Evolutionary conservation across 164 flowering plant genomes (phyloP).

Genomic region (Euptelea pleiosperma): DNA sequence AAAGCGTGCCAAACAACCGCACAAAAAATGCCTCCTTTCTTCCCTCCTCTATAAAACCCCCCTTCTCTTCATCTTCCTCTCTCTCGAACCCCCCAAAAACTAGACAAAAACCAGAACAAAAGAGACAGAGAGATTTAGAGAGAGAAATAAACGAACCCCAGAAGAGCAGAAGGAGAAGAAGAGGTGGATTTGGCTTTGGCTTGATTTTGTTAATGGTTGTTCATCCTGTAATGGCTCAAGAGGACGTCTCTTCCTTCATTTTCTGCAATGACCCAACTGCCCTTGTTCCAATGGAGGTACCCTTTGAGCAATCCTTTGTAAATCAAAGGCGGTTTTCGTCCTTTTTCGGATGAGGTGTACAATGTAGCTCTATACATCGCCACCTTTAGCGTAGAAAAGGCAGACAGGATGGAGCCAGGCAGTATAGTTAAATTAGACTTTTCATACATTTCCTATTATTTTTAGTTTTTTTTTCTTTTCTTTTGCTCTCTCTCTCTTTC

Average conservation of each 20-base stretch:
- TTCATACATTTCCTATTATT: constrained; percentile 6
- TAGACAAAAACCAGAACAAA: constrained; percentile 10
- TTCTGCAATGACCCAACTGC: constrained; percentile 28
- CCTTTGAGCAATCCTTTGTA: constrained; percentile 14
- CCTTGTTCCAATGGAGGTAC: constrained; percentile 23
- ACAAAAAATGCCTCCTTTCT: not conserved
- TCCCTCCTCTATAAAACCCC: constrained; percentile 12
- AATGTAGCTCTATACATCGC: constrained; percentile 49
- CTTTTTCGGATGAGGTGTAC: constrained; percentile 34
- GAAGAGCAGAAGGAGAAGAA: constrained; percentile 5
- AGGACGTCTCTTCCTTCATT: not conserved
- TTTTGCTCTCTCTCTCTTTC: not conserved
- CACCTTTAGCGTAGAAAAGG: constrained; percentile 37
- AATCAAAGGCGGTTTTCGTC: constrained; percentile 34
- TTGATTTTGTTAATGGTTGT: not conserved
- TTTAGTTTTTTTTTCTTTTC: constrained; percentile 4
- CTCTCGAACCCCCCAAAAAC: constrained; percentile 6
- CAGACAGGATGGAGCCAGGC: constrained; percentile 90
- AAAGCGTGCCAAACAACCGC: constrained; percentile 17
- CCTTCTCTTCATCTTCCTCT: constrained; percentile 13
- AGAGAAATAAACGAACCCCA: constrained; percentile 3
- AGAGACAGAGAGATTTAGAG: not conserved
- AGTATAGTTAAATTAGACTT: constrained; percentile 23
- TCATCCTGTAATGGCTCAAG: constrained; percentile 24
- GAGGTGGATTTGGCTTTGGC: not conserved